These are phyloP conservation scores for Sporopachydermia quercuum DNA, from an alignment of 805 yeast species.

Conservation along the genomic window DNA sequence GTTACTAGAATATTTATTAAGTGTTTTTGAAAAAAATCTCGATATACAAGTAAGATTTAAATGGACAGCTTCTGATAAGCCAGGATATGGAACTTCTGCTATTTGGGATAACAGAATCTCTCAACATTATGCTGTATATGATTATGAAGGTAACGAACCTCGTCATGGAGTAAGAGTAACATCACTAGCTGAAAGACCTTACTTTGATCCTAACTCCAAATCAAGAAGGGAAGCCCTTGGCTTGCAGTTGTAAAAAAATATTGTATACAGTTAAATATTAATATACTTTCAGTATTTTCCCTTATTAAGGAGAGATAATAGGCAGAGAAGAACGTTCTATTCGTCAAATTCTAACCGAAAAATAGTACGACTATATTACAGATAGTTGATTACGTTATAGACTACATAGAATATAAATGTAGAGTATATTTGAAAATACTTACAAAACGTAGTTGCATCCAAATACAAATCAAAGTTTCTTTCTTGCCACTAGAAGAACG, in stretches of 20 bases:
- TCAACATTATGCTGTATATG: slow-evolving; percentile 39
- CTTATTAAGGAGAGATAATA: neutral
- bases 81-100: slow-evolving; percentile 34
- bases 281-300: neutral
- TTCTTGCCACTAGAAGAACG: too few relatives aligned
- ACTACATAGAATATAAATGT: neutral
- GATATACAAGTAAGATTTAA: slow-evolving; percentile 42
- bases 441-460: neutral
- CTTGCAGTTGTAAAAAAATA: too few relatives aligned
- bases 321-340: neutral
- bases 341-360: too few relatives aligned
- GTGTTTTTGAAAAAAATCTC: slow-evolving; percentile 32
- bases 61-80: slow-evolving; percentile 35
- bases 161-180: slow-evolving; percentile 41
- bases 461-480: too few relatives aligned
- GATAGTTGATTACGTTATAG: neutral
- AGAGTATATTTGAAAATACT: neutral
- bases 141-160: slow-evolving; percentile 27
- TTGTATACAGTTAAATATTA: neutral
- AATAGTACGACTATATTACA: too few relatives aligned
- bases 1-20: slow-evolving; percentile 30
- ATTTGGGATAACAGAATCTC: slow-evolving; percentile 47
- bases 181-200: slow-evolving; percentile 38
- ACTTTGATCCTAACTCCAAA: slow-evolving; percentile 30
- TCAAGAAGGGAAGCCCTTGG: neutral